phyloP scores from a whole-genome alignment of 139 green algal species.

The Chlorella vulgaris region DNA sequence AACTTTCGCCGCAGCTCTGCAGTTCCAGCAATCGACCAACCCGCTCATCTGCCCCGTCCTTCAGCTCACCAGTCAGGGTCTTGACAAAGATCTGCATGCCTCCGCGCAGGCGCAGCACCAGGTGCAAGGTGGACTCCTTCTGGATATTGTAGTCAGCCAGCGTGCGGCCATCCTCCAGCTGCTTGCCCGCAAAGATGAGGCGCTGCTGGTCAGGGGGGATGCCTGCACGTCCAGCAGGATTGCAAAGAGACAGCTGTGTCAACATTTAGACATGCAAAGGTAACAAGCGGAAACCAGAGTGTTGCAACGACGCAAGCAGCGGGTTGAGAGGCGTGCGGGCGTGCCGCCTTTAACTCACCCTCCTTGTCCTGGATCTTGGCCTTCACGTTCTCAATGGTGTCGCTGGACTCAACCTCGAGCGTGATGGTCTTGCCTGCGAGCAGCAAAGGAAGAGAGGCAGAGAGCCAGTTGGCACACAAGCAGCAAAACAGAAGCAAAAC shows the following conservation, averaged over 20 bases:
- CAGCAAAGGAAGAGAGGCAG: conserved; percentile 50
- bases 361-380: conserved; percentile 83
- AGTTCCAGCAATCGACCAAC: not conserved
- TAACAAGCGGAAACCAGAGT: not conserved
- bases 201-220: conserved; percentile 93
- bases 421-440: conserved; percentile 71
- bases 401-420: conserved; percentile 73
- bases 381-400: conserved; percentile 93
- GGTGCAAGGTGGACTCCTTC: conserved; percentile 76
- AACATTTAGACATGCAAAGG: too few relatives aligned
- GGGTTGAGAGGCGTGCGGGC: too few relatives aligned
- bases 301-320: not conserved
- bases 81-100: conserved; percentile 85
- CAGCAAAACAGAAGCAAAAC: too few relatives aligned
- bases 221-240: not conserved
- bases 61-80: conserved; percentile 62
- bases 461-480: not conserved
- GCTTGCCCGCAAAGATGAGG: conserved; percentile 98
- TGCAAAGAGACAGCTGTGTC: too few relatives aligned
- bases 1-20: too few relatives aligned
- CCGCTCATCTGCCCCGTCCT: not conserved
- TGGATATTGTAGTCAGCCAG: conserved; percentile 97
- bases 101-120: conserved; percentile 56
- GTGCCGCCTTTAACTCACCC: conserved; percentile 66
- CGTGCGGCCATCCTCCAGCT: conserved; percentile 97